Evolutionary conservation across 139 green algal species (phyloP), one percentile per base, ranked within the genome.

Genomic region (Pycnococcus provasolii): DNA sequence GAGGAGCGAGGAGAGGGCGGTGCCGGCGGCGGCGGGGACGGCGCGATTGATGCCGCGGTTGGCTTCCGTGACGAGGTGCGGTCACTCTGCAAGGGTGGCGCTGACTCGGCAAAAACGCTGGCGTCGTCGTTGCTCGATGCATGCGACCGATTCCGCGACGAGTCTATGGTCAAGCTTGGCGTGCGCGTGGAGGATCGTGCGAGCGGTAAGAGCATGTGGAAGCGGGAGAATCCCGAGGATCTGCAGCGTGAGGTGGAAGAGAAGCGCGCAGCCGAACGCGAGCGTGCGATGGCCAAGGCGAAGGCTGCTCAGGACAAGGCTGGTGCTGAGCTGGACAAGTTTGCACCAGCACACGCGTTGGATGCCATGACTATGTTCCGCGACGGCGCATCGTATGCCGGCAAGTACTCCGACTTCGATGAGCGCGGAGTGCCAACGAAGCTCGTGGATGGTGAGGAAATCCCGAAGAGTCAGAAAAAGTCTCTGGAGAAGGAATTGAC

Each of bases 121-220:
- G 11, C 73, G 26, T 66, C 67, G 11, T 74, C 82, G 4, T 51
- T 95, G 26, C 65, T 96, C 64, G 78, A 68, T 3, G 71, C 74
- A 1, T 95, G 84, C 68, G 88, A 93, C 76, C 73, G 15, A 2
- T 50, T 96, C 42, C 77, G 93, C 0, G 93, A 99, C 72, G 73
- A 84, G 5, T 75, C 75, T 1, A 67, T 98, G 64, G 80, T 90
- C 15, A 81, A 91, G 37, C 75, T 97, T 67, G 93, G 93, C 1
- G 81, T 98, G 37, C 72, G 86, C 60, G 74, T 96, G n/a, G 92
- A 99, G 76, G 88, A 96, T 78, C 73, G 76, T 53, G 64, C 82
- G 15, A 85, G 89, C 58, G 89, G 79, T 54, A 81, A 79, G 39
- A 82, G 84, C 9, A 73, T 94, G 26, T 96, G 89, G 90, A 97